Base-by-base conservation (phyloP, 2,329 filamentous ascomycete species). In the Neobulgaria alba region DNA sequence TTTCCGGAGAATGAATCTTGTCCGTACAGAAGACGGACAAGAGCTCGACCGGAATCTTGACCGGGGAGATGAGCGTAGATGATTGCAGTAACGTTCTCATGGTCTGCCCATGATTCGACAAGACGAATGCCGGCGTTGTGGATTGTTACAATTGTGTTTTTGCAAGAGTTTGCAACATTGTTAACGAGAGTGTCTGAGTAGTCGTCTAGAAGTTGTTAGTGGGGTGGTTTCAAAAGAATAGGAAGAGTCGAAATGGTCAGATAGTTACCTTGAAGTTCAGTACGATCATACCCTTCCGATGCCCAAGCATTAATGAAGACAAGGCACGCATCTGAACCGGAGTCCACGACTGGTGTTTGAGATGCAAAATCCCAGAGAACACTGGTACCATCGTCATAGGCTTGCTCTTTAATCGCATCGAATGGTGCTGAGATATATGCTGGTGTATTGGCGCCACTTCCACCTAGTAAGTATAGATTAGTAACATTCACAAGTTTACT, bases 281-380 rank as follows among this genome's bases (percentile, higher is more conserved):
- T n/a, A 34, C 77, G 69, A 43, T 85, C 71, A 48, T 72, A 82
- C 1, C 81, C 83, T 61, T 94, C 87, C 1, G 82, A 78, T 1
- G 82, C 76, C 60, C 82, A 85, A 5, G 69, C 73, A 54, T 83
- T 83, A 50, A 76, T 72, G 49, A 82, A 75, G 0, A 82, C 75
- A 2, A 82, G 61, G 48, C 86, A 92, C 5, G 85, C 69, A 52
- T 88, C 72, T 1, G 71, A 67, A 4, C 19, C 38, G 2, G 41
- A 33, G 36, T 71, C 63, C 5, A 81, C 70, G 4, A 36, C 51
- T 0, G 78, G 76, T 1, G 65, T 58, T 1, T 57, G 54, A 1
- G 61, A 67, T 12, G 58, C 57, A 46, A 79, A 73, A 54, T 84
- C 79, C 67, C 72, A 79, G 55, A 72, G 73, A 2, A 82, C 54